Percentiles rank a stretch among this genome's conserved stretches.
Conservation (phyloP, 2,329 filamentous ascomycete species). For the Fusarium scirpi region DNA sequence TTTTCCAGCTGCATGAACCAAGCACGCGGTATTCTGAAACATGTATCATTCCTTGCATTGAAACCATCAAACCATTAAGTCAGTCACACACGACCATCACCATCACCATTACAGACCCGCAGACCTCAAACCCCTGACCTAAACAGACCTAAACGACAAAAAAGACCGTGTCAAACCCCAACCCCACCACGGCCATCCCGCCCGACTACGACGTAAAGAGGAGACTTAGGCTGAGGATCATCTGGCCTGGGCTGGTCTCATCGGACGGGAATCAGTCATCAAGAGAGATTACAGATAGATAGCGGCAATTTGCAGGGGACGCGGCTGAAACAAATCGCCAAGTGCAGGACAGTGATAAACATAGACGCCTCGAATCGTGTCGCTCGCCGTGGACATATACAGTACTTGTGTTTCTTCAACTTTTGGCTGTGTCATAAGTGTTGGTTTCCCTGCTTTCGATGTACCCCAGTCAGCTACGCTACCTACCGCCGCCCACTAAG, state of each 20-base stretch:
- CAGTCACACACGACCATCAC: conserved; percentile 9
- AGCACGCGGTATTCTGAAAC: conserved; percentile 35
- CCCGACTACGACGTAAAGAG: conserved; percentile 32
- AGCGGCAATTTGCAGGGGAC: conserved; percentile 24
- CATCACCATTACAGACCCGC: conserved; percentile 19
- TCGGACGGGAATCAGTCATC: not conserved
- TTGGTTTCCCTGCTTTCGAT: conserved; percentile 29
- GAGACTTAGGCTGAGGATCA: conserved; percentile 30
- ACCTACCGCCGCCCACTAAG: not conserved
- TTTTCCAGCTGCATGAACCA: not conserved
- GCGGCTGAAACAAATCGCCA: conserved; percentile 34
- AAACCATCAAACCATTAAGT: conserved; percentile 8
- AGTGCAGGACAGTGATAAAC: conserved; percentile 18
- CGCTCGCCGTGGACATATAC: conserved; percentile 28
- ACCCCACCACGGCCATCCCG: conserved; percentile 40
- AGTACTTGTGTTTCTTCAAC: conserved; percentile 23
- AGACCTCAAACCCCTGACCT: conserved; percentile 37
- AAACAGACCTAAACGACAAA: conserved; percentile 21
- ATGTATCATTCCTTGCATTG: conserved; percentile 30
- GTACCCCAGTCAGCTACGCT: conserved; percentile 30
- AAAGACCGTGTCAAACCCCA: conserved; percentile 26
- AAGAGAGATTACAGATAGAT: not conserved
- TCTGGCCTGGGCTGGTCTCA: conserved; percentile 28
- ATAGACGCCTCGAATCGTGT: conserved; percentile 28
- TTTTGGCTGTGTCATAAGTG: conserved; percentile 20